Base-by-base conservation (phyloP, 768 basidiomycete genomes). In the Phylloporus rhodoxanthus region DNA sequence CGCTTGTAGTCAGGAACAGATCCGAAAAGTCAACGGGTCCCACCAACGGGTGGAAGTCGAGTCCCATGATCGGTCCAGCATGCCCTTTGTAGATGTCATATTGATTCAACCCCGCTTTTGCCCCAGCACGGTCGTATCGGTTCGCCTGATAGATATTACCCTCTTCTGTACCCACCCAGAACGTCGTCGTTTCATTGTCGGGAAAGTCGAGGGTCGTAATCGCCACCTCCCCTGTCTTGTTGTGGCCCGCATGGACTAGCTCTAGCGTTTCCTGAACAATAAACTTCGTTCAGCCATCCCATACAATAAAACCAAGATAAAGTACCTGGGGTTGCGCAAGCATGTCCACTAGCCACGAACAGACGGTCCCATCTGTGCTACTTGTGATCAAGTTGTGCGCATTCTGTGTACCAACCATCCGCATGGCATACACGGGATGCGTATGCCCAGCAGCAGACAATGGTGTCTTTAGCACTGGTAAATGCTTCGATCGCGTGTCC, bases 301-400 rank as follows among this genome's bases (percentile, higher is more conserved):
- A 11, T 34, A 25, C 8, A 42, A 21, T 32, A 32, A 33, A 8
- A 25, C 42, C 14, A 15, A 23, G 26, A 43, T 33, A 45, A n/a
- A 65, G 3, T 59, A 92, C 93, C 78, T 97, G 94, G 9, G 96
- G 96, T 63, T 95, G 90, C 1, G 96, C 93, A 37, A 99, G 81
- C 94, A 98, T 97, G 70, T 99, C 96, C 8, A 96, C 90, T 9
- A 95, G 72, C 96, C 96, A 99, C 66, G 89, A 91, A 68, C 96
- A 98, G 5, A 99, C 91, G 23, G 86, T 86, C 3, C 96, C 96
- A 67, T 99, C 96, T 10, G 96, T 97, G 59, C 93, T 96, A 60
- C 88, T 91, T 10, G 93, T 92, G 56, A 99, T 92, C 51, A 99
- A 71, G 63, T 96, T 98, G 68, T 98, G 94, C 1, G 96, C 96